phyloP scores from a whole-genome alignment of 352 stramenopile species.

The Globisporangium canariense region DNA sequence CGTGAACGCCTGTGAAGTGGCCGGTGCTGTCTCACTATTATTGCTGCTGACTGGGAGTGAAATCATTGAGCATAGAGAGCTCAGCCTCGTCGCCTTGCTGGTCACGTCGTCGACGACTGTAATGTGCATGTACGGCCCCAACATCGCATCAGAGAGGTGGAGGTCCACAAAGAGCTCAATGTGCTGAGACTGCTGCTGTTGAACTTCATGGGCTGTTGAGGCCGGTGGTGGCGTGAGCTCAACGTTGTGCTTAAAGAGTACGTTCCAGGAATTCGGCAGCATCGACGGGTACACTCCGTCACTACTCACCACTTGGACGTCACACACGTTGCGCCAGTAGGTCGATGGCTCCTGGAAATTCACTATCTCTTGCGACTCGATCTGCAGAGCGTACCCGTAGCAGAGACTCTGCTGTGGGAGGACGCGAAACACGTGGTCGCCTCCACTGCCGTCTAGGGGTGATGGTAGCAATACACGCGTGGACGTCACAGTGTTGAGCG shows the following conservation, averaged over 20 bases:
- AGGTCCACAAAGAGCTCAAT: slow-evolving; percentile 51
- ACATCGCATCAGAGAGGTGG: slow-evolving; percentile 49
- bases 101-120: slow-evolving; percentile 45
- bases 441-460: slow-evolving; percentile 7
- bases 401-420: slow-evolving; percentile 37
- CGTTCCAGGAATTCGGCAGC: slow-evolving; percentile 44
- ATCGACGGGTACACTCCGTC: slow-evolving; percentile 47
- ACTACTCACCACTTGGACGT: slow-evolving; percentile 45
- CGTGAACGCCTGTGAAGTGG: slow-evolving; percentile 28
- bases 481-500: slow-evolving; percentile 38
- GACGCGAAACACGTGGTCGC: slow-evolving; percentile 40
- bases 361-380: slow-evolving; percentile 40
- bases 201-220: background rate
- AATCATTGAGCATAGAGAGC: slow-evolving; percentile 29
- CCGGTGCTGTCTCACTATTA: background rate
- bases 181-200: slow-evolving; percentile 1
- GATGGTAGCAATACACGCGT: slow-evolving; percentile 26
- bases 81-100: slow-evolving; percentile 27
- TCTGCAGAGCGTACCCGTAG: slow-evolving; percentile 57
- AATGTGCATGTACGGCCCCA: slow-evolving; percentile 44
- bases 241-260: slow-evolving; percentile 61
- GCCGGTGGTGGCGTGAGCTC: slow-evolving; percentile 21
- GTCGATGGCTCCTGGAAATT: slow-evolving; percentile 38
- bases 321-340: slow-evolving; percentile 42
- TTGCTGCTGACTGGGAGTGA: slow-evolving; percentile 15